These are phyloP conservation scores for Kitagawia praeruptora DNA, from an alignment of 129 eudicot genomes.

Conservation along the genomic window DNA sequence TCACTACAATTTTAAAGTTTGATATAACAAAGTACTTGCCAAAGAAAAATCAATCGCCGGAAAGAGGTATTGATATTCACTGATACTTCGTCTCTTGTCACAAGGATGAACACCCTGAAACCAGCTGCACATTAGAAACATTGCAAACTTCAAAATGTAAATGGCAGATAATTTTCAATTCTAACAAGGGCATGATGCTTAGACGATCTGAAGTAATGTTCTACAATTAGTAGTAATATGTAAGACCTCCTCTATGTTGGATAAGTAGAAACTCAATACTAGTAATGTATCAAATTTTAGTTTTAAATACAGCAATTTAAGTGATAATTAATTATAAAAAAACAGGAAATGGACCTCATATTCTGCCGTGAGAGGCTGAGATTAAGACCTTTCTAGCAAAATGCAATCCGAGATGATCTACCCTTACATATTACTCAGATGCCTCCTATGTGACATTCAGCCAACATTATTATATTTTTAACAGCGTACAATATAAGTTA, in stretches of 20 bases:
- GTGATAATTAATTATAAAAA: neutral
- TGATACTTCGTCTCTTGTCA: constrained; percentile 77
- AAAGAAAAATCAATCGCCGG: constrained; percentile 84
- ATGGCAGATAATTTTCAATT: neutral
- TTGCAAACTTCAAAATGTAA: constrained; percentile 6
- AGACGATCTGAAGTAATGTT: neutral
- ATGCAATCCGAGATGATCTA: constrained; percentile 2
- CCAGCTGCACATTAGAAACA: constrained; percentile 7
- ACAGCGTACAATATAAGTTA: neutral
- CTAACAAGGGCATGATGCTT: neutral
- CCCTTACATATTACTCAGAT: neutral
- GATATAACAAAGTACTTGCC: constrained; percentile 29
- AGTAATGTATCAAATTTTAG: neutral
- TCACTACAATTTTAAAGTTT: neutral
- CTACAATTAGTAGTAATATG: neutral
- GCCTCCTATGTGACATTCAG: neutral
- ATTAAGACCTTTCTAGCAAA: neutral
- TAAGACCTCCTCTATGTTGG: neutral
- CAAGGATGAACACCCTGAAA: constrained; percentile 96
- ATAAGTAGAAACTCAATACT: neutral
- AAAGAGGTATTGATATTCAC: constrained; percentile 76
- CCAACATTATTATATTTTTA: neutral
- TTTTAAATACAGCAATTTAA: neutral
- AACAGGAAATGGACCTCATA: neutral
- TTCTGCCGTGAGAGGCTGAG: neutral